Evolutionary conservation across 495 filamentous ascomycete genomes (phyloP), one percentile per base, ranked within the genome.

Genomic region (Xanthoparmelia taractica): DNA sequence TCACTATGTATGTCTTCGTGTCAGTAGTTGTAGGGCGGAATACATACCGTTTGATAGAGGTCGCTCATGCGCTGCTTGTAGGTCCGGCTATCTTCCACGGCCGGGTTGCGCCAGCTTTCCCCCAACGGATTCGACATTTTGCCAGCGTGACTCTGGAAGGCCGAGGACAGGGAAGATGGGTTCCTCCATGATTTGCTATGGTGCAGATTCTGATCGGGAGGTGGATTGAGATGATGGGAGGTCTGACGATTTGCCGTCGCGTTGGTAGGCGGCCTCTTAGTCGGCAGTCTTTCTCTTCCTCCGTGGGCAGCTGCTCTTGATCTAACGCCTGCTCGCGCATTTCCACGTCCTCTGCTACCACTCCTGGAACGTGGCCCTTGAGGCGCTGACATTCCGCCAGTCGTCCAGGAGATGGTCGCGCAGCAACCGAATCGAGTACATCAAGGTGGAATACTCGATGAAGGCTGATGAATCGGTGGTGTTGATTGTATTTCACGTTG

Each of bases 1-100:
- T 63, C 60, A 69, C 68, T 69, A 69, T 55, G 50, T 27, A 60
- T 61, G 15, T 56, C 48, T 54, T 54, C 41, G 15, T 65, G 66
- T 68, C 48, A 70, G 68, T 63, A 65, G 34, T 27, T 38, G 40
- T 31, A 47, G 66, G 59, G 34, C 40, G 36, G n/a, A 41, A 47
- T 25, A 54, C 65, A 57, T 67, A 71, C 69, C 57, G 64, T 71
- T 60, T 67, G 63, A 40, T 63, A 69, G 36, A 67, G 52, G 36
- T 71, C 61, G 34, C 34, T 60, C 67, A 71, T 71, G 47, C 58
- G 60, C 59, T 63, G 62, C 40, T 60, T 68, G 63, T 67, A 69
- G 43, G 57, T 58, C 18, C 45, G 57, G 37, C 45, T 57, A 27
- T 65, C 56, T 33, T 63, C 61, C 15, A 50, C 48, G 3, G 57